Evolutionary conservation across 345 rosid species (phyloP), one percentile per base, ranked within the genome.

Genomic region (Salix udensis): DNA sequence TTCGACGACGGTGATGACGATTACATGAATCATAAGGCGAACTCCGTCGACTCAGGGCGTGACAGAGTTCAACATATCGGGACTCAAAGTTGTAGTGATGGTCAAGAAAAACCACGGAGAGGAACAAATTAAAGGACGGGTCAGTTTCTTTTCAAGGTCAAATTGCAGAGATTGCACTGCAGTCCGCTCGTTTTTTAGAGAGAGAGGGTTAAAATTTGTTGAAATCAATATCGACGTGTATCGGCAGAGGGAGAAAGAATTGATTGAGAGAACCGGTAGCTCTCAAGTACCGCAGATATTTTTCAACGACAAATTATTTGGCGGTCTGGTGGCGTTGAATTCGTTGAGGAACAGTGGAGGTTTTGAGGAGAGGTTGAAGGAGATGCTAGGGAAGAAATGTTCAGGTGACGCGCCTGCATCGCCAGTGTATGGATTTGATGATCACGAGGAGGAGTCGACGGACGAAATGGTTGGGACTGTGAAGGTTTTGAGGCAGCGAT

Each of bases 211-310:
- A 42, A 78, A 78, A 66, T 93, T 86, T 85, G 87, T 90, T 5
- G 98, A 96, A 80, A 89, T 96, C 70, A 96, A 93, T 86, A 76
- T 96, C 80, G 97, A 93, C 70, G 98, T 96, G 5, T 96, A 80
- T 53, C 86, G 89, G 2, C 71, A 71, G 39, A 78, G 97, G 44
- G 93, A 81, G 66, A 86, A 82, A 39, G 99, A 96, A 82, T 77
- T 93, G 78, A 28, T 88, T 0, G 87, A 87, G 24, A 80, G 93
- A 79, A 85, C 95, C 1, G 97, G 96, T 62, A 84, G 28, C 14
- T 62, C 83, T 2, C 89, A 88, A 67, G 99, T 93, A 23, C 99
- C 99, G 67, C 89, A 88, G 90, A 85, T 96, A 14, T 96, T 96
- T 84, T 92, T 92, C 77, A 96, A 96, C 86, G 91, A 91, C 62